Percentiles rank a stretch among this genome's conserved stretches.
Evolutionary conservation across 202 grass and related monocot species (phyloP).

Genomic region (Dendrocalamus latiflorus): DNA sequence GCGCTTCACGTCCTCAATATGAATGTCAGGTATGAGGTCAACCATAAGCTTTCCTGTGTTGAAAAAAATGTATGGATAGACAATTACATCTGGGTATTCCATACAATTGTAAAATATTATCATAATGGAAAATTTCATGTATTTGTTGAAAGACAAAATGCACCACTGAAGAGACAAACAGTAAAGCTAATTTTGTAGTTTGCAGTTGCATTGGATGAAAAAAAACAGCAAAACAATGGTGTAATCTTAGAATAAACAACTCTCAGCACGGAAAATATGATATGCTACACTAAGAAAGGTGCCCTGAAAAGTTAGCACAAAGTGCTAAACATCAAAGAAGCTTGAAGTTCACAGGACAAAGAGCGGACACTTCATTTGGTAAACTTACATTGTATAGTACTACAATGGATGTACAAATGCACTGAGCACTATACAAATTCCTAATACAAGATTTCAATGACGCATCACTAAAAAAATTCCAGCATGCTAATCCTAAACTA

Average conservation of each 20-base stretch:
- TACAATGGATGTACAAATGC: not conserved
- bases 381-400: not conserved
- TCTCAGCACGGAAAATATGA: not conserved
- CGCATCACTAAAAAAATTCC: not conserved
- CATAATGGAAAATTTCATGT: not conserved
- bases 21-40: conserved; percentile 79
- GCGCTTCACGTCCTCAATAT: conserved; percentile 67
- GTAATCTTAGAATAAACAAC: not conserved
- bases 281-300: not conserved
- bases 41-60: conserved; percentile 72
- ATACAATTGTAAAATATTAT: not conserved
- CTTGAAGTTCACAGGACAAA: not conserved
- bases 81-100: not conserved
- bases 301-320: conserved; percentile 1
- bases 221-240: not conserved
- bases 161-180: conserved; percentile 4
- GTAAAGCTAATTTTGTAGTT: not conserved
- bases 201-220: not conserved
- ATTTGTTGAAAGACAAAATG: not conserved
- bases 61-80: conserved; percentile 6
- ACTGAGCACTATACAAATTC: not conserved
- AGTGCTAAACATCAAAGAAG: not conserved
- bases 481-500: not conserved
- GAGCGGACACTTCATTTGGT: not conserved
- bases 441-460: not conserved